Evolutionary conservation across 78 protist species (phyloP).

Genomic region (Creolimax fragrantissima): DNA sequence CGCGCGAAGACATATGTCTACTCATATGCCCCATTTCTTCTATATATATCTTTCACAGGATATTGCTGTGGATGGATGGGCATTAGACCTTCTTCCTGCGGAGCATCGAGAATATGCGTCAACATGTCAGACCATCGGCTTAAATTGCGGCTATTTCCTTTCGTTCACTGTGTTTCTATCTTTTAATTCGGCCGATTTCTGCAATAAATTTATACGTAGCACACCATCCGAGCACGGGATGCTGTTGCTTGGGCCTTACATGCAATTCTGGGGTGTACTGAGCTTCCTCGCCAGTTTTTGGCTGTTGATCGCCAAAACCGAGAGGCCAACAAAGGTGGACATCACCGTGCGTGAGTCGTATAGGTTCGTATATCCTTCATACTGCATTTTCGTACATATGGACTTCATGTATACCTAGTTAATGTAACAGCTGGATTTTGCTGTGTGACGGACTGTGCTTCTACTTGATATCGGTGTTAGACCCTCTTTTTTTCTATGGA

Average conservation of each 20-base stretch:
- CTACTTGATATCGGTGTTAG: no score
- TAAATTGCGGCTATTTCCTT: conserved; percentile 53
- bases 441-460: no score
- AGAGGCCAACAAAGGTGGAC: conserved; percentile 12
- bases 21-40: no score
- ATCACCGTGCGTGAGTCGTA: conserved; percentile 1
- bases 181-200: conserved; percentile 41
- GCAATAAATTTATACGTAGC: conserved; percentile 40
- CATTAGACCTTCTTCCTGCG: conserved; percentile 47
- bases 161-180: conserved; percentile 59
- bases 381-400: background rate
- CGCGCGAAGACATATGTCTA: no score
- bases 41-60: conserved; percentile 67
- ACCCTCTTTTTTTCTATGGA: no score
- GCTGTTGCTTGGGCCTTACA: background rate
- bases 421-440: no score
- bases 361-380: background rate
- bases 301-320: conserved; percentile 29
- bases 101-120: conserved; percentile 45
- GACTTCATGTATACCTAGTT: no score
- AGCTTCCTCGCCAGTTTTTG: conserved; percentile 20
- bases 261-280: conserved; percentile 40
- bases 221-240: background rate
- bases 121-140: conserved; percentile 62
- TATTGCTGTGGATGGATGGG: conserved; percentile 86